These are phyloP conservation scores for Ustilago curta DNA, from an alignment of 1,284 basidiomycete genomes.

Conservation along the genomic window DNA sequence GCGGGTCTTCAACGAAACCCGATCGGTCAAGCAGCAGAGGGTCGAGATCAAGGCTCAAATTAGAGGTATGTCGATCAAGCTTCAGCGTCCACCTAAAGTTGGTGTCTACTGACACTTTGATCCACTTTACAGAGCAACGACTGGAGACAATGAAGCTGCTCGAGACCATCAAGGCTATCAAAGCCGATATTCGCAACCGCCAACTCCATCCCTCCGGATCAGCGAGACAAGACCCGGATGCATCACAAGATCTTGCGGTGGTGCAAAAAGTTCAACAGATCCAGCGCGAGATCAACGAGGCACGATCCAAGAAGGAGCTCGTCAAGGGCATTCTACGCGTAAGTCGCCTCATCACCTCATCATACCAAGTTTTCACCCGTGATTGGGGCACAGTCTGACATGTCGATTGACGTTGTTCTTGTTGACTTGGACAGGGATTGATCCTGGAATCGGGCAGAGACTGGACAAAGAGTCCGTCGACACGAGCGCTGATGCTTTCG, in stretches of 20 bases:
- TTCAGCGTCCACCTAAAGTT: background rate
- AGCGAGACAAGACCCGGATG: conserved; percentile 18
- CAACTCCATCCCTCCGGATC: conserved; percentile 32
- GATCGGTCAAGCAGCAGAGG: conserved; percentile 31
- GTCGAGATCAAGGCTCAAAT: conserved; percentile 25
- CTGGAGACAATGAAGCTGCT: conserved; percentile 34
- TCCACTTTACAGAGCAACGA: conserved; percentile 17
- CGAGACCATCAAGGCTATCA: conserved; percentile 37
- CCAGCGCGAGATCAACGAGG: conserved; percentile 43
- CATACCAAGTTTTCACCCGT: background rate
- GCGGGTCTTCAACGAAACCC: conserved; percentile 30
- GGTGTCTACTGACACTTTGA: background rate
- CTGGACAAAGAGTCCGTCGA: conserved; percentile 40
- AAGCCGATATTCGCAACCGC: conserved; percentile 37
- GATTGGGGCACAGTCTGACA: background rate
- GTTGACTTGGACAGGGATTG: conserved; percentile 24
- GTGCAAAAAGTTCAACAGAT: conserved; percentile 39
- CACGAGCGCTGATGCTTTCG: conserved; percentile 41
- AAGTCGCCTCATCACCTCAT: conserved; percentile 15
- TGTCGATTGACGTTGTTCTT: background rate
- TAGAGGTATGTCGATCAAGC: conserved; percentile 21
- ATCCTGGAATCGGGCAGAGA: conserved; percentile 52
- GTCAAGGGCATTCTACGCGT: conserved; percentile 50
- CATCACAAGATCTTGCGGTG: conserved; percentile 30
- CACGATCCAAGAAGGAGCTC: conserved; percentile 47